phyloP scores from a whole-genome alignment of 257 asterid species.

The Ajuga chamaepitys region DNA sequence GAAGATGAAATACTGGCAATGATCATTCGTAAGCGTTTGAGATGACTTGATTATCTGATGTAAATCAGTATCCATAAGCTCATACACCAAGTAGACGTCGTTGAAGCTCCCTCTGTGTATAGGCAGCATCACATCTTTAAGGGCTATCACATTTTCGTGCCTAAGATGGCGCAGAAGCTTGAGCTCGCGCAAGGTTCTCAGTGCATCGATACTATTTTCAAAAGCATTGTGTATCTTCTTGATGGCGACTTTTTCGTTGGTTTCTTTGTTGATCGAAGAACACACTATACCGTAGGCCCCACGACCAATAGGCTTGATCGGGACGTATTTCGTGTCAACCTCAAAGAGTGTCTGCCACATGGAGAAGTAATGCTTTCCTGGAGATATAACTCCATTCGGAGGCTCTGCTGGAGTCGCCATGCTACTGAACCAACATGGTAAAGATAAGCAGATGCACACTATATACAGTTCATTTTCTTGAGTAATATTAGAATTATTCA shows the following conservation, averaged over 20 bases:
- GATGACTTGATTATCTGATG: slow-evolving; percentile 60
- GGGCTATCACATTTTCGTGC: slow-evolving; percentile 55
- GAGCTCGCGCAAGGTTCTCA: slow-evolving; percentile 55
- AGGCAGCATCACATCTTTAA: slow-evolving; percentile 63
- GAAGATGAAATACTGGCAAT: slow-evolving; percentile 58
- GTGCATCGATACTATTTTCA: slow-evolving; percentile 47
- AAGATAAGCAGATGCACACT: too few species aligned
- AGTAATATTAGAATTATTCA: too few species aligned
- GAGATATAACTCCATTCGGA: slow-evolving; percentile 36
- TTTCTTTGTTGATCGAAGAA: slow-evolving; percentile 49
- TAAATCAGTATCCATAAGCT: slow-evolving; percentile 61
- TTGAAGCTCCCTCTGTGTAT: slow-evolving; percentile 41
- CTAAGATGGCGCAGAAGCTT: slow-evolving; percentile 54
- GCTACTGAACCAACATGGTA: neutral
- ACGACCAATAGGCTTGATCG: slow-evolving; percentile 60
- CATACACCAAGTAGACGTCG: slow-evolving; percentile 56
- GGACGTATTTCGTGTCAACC: slow-evolving; percentile 53
- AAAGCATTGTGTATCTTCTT: slow-evolving; percentile 52
- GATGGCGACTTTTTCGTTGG: slow-evolving; percentile 56
- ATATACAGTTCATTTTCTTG: too few species aligned
- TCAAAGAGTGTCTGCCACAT: slow-evolving; percentile 63
- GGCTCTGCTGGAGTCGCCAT: slow-evolving; percentile 64
- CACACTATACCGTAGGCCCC: slow-evolving; percentile 65
- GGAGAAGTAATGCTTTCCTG: slow-evolving; percentile 54
- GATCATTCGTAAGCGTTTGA: slow-evolving; percentile 52